Base-by-base conservation (phyloP, 2,329 filamentous ascomycete species). In the Paraconiothyrium sp. region DNA sequence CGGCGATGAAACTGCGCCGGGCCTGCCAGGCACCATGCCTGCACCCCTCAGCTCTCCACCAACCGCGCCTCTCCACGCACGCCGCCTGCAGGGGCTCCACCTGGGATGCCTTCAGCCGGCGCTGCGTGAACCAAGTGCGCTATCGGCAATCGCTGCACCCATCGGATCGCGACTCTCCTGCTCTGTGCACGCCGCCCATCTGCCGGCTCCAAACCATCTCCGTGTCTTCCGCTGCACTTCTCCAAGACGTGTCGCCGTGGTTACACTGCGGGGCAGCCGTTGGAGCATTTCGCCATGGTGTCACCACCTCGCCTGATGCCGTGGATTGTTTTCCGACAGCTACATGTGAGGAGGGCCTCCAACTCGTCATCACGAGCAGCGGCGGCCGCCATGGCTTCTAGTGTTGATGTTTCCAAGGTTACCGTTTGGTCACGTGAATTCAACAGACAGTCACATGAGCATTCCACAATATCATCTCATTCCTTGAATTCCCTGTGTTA, bases 11-110 rank as follows among this genome's bases (percentile, higher is more conserved):
- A 66, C 63, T 46, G 39, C 39, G 14, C 39, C 14, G 8, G 16
- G 60, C 20, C 57, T 54, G 55, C 64, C 57, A 60, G 66, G 60
- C 62, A 64, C 65, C 51, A 63, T 61, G 56, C 62, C 57, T 63
- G 47, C 14, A 2, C 60, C 44, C 58, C 43, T 34, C 51, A 51
- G 52, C 65, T 66, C 65, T 67, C 68, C 62, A 65, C 69, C 67
- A 69, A 67, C 68, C 66, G 67, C 46, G 57, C 59, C 46, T 27
- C 59, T 62, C 49, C 61, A 66, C 58, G 63, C 58, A 52, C 54
- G 16, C n/a, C 16, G 41, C 32, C 52, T 44, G 37, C 43, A 57
- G 39, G 54, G 27, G 43, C 43, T 56, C 54, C 54, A 47, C 54
- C 54, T 55, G 11, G 52, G 39, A 46, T 10, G 16, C 14, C 37